Percentiles rank a stretch among this genome's conserved stretches.
Conservation (phyloP, 208 protist species). For the Trypanosoma boissoni region DNA sequence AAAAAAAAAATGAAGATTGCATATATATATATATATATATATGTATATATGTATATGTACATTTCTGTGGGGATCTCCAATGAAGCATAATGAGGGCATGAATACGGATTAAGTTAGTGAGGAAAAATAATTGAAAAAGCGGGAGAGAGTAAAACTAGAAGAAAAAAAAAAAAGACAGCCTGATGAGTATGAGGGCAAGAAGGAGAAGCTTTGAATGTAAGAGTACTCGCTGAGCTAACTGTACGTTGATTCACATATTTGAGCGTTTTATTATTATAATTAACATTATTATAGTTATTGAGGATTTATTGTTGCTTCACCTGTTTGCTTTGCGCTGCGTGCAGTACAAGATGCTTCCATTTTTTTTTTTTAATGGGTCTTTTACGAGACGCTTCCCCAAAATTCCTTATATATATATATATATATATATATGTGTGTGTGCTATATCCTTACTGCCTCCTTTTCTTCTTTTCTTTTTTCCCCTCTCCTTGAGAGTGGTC, state of each 20-base stretch:
- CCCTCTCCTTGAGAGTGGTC: neutral
- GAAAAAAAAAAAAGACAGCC: no score
- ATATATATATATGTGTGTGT: neutral
- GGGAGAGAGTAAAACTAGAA: no score
- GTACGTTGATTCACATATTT: no score
- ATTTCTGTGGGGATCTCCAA: no score
- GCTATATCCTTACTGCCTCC: neutral
- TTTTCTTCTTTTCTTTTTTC: neutral
- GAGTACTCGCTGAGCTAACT: no score
- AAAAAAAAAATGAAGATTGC: neutral
- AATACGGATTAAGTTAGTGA: no score
- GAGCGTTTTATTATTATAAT: slow-evolving; percentile 1
- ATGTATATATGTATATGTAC: no score
- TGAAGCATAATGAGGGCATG: no score
- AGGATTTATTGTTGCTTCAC: neutral
- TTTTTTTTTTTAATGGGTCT: neutral
- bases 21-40: slow-evolving; percentile 1
- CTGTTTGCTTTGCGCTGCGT: neutral
- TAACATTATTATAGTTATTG: slow-evolving; percentile 3
- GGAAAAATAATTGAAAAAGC: no score
- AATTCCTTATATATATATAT: neutral
- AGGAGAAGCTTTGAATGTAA: no score
- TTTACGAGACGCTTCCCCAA: neutral
- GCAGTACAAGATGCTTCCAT: neutral
- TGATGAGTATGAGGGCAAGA: no score